phyloP scores from a whole-genome alignment of 2,329 filamentous ascomycete species.

The Pseudogymnoascus verrucosus region DNA sequence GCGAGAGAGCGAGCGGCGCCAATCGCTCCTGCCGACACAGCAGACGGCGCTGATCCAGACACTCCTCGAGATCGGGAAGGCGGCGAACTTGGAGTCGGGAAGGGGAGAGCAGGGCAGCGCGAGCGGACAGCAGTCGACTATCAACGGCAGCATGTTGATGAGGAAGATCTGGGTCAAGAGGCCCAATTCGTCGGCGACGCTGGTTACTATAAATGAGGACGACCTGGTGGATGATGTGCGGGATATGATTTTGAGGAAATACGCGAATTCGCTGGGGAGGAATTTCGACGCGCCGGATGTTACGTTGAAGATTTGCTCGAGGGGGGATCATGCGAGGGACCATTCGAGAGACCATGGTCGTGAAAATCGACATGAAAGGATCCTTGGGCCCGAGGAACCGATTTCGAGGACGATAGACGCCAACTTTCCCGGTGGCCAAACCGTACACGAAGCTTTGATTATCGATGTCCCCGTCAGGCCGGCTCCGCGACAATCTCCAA shows the following conservation, averaged over 20 bases:
- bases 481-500: slow-evolving; percentile 74
- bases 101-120: neutral
- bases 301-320: slow-evolving; percentile 64
- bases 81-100: slow-evolving; percentile 27
- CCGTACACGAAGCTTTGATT: slow-evolving; percentile 77
- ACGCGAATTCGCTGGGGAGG: slow-evolving; percentile 82
- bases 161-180: slow-evolving; percentile 95
- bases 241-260: slow-evolving; percentile 87
- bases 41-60: slow-evolving; percentile 43
- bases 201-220: slow-evolving; percentile 77
- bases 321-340: neutral
- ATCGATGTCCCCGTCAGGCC: slow-evolving; percentile 76
- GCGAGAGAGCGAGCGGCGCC: slow-evolving; percentile 24
- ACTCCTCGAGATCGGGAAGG: slow-evolving; percentile 39
- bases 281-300: slow-evolving; percentile 89
- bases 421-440: slow-evolving; percentile 81
- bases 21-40: slow-evolving; percentile 38
- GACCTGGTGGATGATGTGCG: slow-evolving; percentile 92
- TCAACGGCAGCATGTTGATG: slow-evolving; percentile 43
- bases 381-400: slow-evolving; percentile 77
- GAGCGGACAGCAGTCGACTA: slow-evolving; percentile 24
- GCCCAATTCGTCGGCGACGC: slow-evolving; percentile 74
- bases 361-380: slow-evolving; percentile 57
- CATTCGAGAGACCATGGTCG: slow-evolving; percentile 30
- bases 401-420: slow-evolving; percentile 70